Evolutionary conservation across 306 rosid genomes (phyloP).

Genomic region (Pyrus pyrifolia): DNA sequence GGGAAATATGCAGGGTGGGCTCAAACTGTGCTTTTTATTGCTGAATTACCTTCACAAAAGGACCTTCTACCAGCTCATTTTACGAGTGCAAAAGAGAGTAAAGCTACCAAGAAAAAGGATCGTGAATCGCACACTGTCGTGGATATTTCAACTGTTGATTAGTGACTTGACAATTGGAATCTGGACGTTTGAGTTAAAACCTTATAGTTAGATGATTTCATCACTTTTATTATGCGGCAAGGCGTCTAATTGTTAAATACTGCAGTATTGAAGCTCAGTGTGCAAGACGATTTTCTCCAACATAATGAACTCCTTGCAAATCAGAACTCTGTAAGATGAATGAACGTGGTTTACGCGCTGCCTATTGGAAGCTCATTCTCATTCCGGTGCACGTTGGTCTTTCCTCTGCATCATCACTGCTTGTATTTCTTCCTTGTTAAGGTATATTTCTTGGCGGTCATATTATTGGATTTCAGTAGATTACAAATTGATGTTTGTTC

Average conservation of each 20-base stretch:
- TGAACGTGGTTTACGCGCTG: not conserved
- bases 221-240: not conserved
- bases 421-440: not conserved
- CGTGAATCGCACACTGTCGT: constrained; percentile 10
- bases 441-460: not conserved
- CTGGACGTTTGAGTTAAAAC: not conserved
- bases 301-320: not conserved
- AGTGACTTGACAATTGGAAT: not conserved
- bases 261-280: not conserved
- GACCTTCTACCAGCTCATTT: constrained; percentile 49
- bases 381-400: not conserved
- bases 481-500: not conserved
- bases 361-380: not conserved
- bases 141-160: constrained; percentile 13
- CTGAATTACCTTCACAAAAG: constrained; percentile 84
- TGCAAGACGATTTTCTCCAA: not conserved
- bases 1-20: constrained; percentile 99
- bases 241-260: too few species aligned
- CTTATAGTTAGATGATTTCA: not conserved
- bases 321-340: not conserved
- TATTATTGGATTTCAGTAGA: not conserved
- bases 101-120: constrained; percentile 32
- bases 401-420: not conserved
- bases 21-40: constrained; percentile 80
- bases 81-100: constrained; percentile 29